Evolutionary conservation across 306 rosid species (phyloP), one percentile per base, ranked within the genome.

Genomic region (Oemleria cerasiformis): DNA sequence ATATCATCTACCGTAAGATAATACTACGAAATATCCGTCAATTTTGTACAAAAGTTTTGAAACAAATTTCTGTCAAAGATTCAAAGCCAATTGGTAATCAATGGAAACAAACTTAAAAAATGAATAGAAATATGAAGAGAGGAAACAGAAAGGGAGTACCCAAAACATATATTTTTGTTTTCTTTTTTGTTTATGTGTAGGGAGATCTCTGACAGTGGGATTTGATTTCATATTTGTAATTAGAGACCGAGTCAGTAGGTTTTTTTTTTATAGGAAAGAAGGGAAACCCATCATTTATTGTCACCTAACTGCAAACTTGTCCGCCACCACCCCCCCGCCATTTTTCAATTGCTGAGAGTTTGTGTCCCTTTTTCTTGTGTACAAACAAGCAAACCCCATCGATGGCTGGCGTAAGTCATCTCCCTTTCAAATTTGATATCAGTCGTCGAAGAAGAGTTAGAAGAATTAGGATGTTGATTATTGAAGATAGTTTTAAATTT

Each of bases 1-100:
- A 30, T 30, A 30, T 30, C 36, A 30, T 4, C 2, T 4, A 2
- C 36, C 36, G 36, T 30, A 30, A 1, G 36, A 30, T 1, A 30
- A 30, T 30, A 30, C 36, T 30, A 4, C 36, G 3, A 23, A 13
- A 20, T 57, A 25, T 57, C 39, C 41, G 30, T 13, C 5, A n/a
- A 19, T 68, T 30, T 55, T 40, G 47, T 57, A 56, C n/a, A n/a
- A 73, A 48, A 47, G 63, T 72, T 73, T 21, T 57, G 13, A 51
- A 47, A 66, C 15, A 7, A 16, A 74, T 12, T 67, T 80, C 34
- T 63, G 60, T 63, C 7, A 76, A n/a, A 68, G 56, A 65, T 60
- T 72, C 75, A 78, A 65, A 53, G 67, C 67, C 74, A 72, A 62
- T 40, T 25, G 41, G 40, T 21, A 73, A 59, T 67, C 73, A 9